Evolutionary conservation across 2,329 filamentous ascomycete species (phyloP), one percentile per base, ranked within the genome.

Genomic region (Ascocoryne sarcoides): DNA sequence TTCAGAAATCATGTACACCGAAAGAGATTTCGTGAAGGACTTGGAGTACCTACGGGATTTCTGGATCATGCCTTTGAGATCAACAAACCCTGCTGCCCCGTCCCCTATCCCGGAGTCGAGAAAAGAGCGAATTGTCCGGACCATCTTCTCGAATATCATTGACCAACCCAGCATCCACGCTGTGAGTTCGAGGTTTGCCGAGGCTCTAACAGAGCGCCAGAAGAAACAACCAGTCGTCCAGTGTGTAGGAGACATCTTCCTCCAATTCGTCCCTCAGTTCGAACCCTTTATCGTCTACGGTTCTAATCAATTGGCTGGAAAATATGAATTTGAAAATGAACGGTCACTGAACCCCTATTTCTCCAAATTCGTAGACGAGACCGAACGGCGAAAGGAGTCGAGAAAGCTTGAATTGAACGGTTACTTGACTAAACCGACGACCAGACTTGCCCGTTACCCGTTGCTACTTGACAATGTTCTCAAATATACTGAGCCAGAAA

Each of bases 11-110:
- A 95, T 93, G 79, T 98, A 98, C 65, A 98, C 92, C 0, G 92
- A 98, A 62, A 79, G 92, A 53, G 92, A 98, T 65, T 98, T 98
- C 56, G 92, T 98, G 60, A 98, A 98, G 68, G 92, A 98, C 63
- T 70, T 98, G 55, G 92, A 98, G 63, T 98, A 98, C 59, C 70
- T 98, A 20, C 79, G 92, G 46, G 92, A 98, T 66, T 98, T 96
- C 69, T 98, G 92, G 92, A 95, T 98, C 67, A 76, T 92, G 52
- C 92, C 92, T 8, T 66, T 98, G 42, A 79, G 88, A 36, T 84
- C 82, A 19, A 80, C 82, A 14, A 74, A 75, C 42, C 71, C 73
- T 14, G 62, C 65, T 9, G 68, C 60, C 47, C 73, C 75, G 12
- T 95, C 90, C 3, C 90, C 89, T 0, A 93, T 98, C 48, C 90